phyloP scores from a whole-genome alignment of 768 basidiomycete species.

The Tulasnella sp. region DNA sequence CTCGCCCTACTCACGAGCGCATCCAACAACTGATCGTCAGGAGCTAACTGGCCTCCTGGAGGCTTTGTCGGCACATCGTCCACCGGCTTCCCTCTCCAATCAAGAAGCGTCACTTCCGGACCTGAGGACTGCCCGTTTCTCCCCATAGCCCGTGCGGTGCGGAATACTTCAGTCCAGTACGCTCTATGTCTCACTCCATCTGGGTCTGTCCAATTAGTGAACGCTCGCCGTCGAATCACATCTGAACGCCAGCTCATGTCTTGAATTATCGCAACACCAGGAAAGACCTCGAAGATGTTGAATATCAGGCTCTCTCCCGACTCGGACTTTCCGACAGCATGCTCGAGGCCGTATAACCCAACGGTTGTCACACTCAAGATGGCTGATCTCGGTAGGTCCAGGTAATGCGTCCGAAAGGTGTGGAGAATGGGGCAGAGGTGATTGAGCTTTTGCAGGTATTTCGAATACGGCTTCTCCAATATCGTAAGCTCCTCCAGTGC shows the following conservation, averaged over 20 bases:
- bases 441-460: not conserved
- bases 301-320: not conserved
- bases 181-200: not conserved
- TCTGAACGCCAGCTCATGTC: not conserved
- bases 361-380: not conserved
- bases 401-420: not conserved
- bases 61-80: not conserved
- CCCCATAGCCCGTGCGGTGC: not conserved
- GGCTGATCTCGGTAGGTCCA: not conserved
- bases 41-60: not conserved
- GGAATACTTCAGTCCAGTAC: not conserved
- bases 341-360: not conserved
- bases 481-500: not conserved
- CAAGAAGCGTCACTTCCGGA: not conserved
- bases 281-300: not conserved
- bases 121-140: no score
- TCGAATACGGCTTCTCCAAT: not conserved
- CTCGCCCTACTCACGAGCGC: not conserved
- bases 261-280: not conserved
- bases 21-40: not conserved
- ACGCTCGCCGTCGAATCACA: not conserved
- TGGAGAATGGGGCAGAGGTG: not conserved
- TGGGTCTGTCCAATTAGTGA: not conserved
- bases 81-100: not conserved
- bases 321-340: not conserved